phyloP scores from a whole-genome alignment of 306 rosid genomes.

The Begonia peltatifolia region DNA sequence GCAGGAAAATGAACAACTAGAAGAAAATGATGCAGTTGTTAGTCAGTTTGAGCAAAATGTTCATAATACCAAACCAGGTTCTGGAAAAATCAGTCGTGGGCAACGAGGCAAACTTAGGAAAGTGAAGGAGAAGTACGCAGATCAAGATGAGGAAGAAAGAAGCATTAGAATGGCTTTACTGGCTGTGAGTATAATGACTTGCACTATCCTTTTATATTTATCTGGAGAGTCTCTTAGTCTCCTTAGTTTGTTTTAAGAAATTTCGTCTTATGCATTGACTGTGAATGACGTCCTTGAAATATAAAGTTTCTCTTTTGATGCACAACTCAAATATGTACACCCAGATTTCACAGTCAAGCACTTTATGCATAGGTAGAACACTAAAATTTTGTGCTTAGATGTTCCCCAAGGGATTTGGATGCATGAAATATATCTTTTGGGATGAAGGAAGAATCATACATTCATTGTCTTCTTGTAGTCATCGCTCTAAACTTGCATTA shows the following conservation, averaged over 20 bases:
- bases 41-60: slow-evolving; percentile 34
- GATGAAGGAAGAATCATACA: no score
- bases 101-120: slow-evolving; percentile 80
- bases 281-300: no score
- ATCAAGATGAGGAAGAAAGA: slow-evolving; percentile 98
- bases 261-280: no score
- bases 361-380: no score
- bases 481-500: no score
- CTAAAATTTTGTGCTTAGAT: no score
- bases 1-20: slow-evolving; percentile 24
- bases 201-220: slow-evolving; percentile 1
- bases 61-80: slow-evolving; percentile 32
- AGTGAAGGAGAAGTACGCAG: slow-evolving; percentile 90
- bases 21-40: slow-evolving; percentile 20
- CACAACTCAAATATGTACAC: no score
- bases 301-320: no score
- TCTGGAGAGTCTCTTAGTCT: not conserved
- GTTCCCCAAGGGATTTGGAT: no score
- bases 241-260: not conserved
- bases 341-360: no score
- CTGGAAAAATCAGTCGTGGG: slow-evolving; percentile 72
- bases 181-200: slow-evolving; percentile 62
- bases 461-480: no score
- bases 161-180: slow-evolving; percentile 84
- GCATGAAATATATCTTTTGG: no score